These are phyloP conservation scores for Boletus sensibilis DNA, from an alignment of 768 basidiomycete genomes.

Conservation along the genomic window DNA sequence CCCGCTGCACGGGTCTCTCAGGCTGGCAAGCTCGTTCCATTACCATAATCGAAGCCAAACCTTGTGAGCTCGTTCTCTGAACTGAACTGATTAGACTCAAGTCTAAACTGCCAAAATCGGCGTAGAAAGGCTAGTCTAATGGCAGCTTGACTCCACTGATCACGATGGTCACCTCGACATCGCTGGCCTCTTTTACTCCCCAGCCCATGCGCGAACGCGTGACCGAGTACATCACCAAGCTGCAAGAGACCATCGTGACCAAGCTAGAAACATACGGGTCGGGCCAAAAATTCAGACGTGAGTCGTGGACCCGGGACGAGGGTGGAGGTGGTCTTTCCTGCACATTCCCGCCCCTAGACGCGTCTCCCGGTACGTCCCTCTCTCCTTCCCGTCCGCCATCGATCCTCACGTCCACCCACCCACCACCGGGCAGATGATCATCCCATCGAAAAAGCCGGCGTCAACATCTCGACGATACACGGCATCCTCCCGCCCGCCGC, in stretches of 20 bases:
- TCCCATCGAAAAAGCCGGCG: slow-evolving; percentile 24
- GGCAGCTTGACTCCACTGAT: too few species aligned
- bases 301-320: slow-evolving; percentile 15
- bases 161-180: not conserved
- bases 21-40: not conserved
- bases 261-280: slow-evolving; percentile 18
- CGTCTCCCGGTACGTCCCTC: not conserved
- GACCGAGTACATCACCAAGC: slow-evolving; percentile 6
- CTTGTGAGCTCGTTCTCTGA: not conserved
- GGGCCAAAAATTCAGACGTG: slow-evolving; percentile 15
- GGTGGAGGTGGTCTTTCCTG: slow-evolving; percentile 21
- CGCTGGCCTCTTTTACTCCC: not conserved
- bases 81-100: not conserved
- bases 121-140: too few species aligned
- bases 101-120: not conserved
- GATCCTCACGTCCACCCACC: not conserved
- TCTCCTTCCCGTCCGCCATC: not conserved
- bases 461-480: slow-evolving; percentile 22
- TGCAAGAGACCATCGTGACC: slow-evolving; percentile 24
- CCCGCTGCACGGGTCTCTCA: not conserved
- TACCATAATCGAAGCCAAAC: not conserved
- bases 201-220: slow-evolving; percentile 15
- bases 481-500: slow-evolving; percentile 21
- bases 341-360: slow-evolving; percentile 12
- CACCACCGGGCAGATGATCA: slow-evolving; percentile 1